Evolutionary conservation across 805 yeast genomes (phyloP), one percentile per base, ranked within the genome.

Genomic region (Suhomyces xylopsoci): DNA sequence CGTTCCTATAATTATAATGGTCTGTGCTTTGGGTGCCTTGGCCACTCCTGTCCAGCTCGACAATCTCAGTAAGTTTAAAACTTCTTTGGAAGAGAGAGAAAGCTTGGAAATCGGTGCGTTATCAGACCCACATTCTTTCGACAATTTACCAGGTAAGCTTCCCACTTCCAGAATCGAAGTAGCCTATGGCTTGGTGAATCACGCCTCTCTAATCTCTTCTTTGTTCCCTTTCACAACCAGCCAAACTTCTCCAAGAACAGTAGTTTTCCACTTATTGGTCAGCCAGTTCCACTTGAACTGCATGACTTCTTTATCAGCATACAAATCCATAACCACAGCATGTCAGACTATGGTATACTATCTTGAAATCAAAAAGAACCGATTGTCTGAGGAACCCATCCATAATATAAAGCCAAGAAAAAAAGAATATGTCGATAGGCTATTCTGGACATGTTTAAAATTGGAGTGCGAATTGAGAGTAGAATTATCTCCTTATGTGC

Each of bases 361-460:
- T 45, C 53, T 72, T 24, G 64, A 67, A 43, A 57, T 54, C 26
- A 62, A 56, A 34, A 54, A 47, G 17, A 41, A 24, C 32, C 47
- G 55, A 32, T 45, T 51, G 28, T 28, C 26, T 19, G 49, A 48
- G 2, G 51, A 50, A n/a, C 50, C 44, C 20, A 17, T 44, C 19
- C 52, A 48, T 25, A 38, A 40, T 14, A 28, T 54, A 4, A 28
- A 45, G 5, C 41, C 50, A 8, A 14, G 34, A 7, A 56, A 59
- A 10, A 57, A 57, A 25, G 62, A 59, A 25, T 50, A 59, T 7
- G 61, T 64, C 20, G 74, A 68, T 43, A 53, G 73, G 12, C 57
- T 71, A 9, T 72, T 68, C 51, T 72, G 76, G 76, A 61, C 65
- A 7, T 69, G 76, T 48, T 57, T 69, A 41, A 72, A 72, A 53